Percentiles rank a stretch among this genome's conserved stretches.
Evolutionary conservation across 495 filamentous ascomycete genomes (phyloP).

Genomic region (Symbiotaphrina buchneri): DNA sequence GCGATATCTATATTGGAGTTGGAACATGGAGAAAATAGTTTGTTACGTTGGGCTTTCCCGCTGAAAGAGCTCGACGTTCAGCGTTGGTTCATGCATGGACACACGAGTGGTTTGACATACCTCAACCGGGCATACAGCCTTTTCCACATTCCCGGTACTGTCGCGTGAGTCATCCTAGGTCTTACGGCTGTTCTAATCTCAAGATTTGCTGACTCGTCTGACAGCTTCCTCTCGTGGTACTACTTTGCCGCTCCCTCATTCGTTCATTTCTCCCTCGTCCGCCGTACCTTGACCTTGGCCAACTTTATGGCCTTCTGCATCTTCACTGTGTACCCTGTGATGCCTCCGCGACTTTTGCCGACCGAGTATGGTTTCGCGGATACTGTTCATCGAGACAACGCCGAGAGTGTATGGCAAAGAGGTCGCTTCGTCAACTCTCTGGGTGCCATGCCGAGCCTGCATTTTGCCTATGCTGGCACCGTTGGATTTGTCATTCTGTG

Average conservation of each 20-base stretch:
- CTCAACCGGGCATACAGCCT: constrained; percentile 40
- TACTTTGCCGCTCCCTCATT: constrained; percentile 34
- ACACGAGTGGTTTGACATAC: constrained; percentile 28
- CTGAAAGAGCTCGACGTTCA: constrained; percentile 30
- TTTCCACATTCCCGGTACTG: constrained; percentile 44
- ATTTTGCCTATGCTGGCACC: constrained; percentile 35
- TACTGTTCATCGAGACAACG: constrained; percentile 36
- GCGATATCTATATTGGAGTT: constrained; percentile 36
- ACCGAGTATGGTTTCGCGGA: constrained; percentile 37
- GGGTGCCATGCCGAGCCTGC: constrained; percentile 34
- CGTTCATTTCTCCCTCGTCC: constrained; percentile 28
- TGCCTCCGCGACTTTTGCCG: constrained; percentile 39
- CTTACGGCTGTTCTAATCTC: background rate
- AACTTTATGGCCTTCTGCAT: constrained; percentile 37
- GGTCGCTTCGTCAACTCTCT: constrained; percentile 22
- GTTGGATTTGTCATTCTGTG: constrained; percentile 36
- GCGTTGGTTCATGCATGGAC: constrained; percentile 32
- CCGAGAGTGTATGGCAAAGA: constrained; percentile 29
- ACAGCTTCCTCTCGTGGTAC: constrained; percentile 41
- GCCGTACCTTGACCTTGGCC: constrained; percentile 38
- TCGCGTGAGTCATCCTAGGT: constrained; percentile 21
- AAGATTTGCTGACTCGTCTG: constrained; percentile 1
- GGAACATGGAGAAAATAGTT: constrained; percentile 31
- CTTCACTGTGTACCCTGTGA: constrained; percentile 39
- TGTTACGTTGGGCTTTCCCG: constrained; percentile 29